A percentile compares a stretch with the other conserved stretches of the same genome.
These are phyloP conservation scores for Talaromyces pinophilus DNA, from an alignment of 2,329 filamentous ascomycete species.

Conservation along the genomic window DNA sequence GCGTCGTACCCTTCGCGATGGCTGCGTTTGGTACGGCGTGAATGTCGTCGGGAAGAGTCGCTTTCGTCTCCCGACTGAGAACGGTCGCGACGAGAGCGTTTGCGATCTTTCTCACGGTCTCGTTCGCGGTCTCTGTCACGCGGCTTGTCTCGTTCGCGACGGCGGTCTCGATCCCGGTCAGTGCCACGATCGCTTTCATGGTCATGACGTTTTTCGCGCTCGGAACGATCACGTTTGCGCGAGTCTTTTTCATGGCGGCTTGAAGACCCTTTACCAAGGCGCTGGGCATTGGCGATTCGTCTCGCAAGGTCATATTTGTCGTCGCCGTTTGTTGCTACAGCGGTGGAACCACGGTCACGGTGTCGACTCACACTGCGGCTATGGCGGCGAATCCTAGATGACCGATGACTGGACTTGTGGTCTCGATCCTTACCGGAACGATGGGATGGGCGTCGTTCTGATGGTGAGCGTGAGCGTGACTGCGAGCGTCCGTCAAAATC, in stretches of 20 bases:
- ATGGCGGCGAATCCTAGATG: conserved; percentile 49
- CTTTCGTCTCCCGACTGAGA: conserved; percentile 37
- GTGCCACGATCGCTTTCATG: conserved; percentile 29
- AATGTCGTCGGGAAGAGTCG: conserved; percentile 37
- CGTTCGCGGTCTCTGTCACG: conserved; percentile 38
- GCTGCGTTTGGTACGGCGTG: conserved; percentile 40
- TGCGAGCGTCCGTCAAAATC: conserved; percentile 28
- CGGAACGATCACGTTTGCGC: conserved; percentile 29
- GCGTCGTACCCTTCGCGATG: conserved; percentile 24
- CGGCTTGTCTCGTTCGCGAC: conserved; percentile 40
- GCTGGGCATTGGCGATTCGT: conserved; percentile 32
- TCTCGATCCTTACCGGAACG: conserved; percentile 63
- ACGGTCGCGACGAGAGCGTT: conserved; percentile 45
- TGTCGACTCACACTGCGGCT: conserved; percentile 39
- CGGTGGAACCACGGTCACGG: conserved; percentile 33
- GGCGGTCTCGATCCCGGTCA: conserved; percentile 44
- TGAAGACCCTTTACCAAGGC: conserved; percentile 30
- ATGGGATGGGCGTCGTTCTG: conserved; percentile 60
- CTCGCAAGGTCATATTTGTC: conserved; percentile 31
- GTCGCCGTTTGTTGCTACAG: conserved; percentile 28
- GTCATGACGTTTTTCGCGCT: conserved; percentile 29
- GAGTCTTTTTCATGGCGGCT: conserved; percentile 34
- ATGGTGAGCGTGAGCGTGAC: conserved; percentile 63
- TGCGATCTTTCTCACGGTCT: conserved; percentile 35
- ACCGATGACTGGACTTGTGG: conserved; percentile 31